phyloP scores from a whole-genome alignment of 2,329 filamentous ascomycete species.

The Nothophaeocryptopus gaeumannii region DNA sequence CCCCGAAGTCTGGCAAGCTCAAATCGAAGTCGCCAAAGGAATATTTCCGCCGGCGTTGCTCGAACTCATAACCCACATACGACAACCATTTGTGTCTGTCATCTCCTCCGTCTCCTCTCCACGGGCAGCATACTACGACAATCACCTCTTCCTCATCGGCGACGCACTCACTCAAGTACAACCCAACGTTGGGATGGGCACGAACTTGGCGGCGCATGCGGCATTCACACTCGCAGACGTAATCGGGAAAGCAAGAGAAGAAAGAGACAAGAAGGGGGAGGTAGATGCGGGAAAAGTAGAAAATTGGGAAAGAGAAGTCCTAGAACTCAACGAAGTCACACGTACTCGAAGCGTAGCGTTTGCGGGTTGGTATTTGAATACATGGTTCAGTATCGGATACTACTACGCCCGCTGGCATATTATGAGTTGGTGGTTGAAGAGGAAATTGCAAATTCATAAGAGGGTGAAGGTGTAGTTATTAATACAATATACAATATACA shows the following conservation, averaged over 20 bases:
- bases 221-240: slow-evolving; percentile 26
- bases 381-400: slow-evolving; percentile 7
- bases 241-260: slow-evolving; percentile 11
- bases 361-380: slow-evolving; percentile 17
- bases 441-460: no score
- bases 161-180: slow-evolving; percentile 31
- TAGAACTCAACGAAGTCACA: slow-evolving; percentile 8
- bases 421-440: slow-evolving; percentile 2
- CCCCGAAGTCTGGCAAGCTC: slow-evolving; percentile 29
- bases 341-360: slow-evolving; percentile 17
- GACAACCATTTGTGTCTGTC: slow-evolving; percentile 31
- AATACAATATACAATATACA: no score
- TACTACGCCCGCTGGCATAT: slow-evolving; percentile 13
- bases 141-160: slow-evolving; percentile 32
- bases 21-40: slow-evolving; percentile 22
- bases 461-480: no score
- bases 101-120: slow-evolving; percentile 26
- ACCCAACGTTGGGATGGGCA: slow-evolving; percentile 30
- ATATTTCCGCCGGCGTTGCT: slow-evolving; percentile 25
- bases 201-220: slow-evolving; percentile 27
- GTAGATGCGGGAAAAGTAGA: slow-evolving; percentile 11
- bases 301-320: slow-evolving; percentile 22
- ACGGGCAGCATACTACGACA: slow-evolving; percentile 25
- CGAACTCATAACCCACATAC: slow-evolving; percentile 27
- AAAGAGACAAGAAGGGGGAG: slow-evolving; percentile 5